Conservation (phyloP, 1,284 basidiomycete genomes). For the Rhodotorula sp. region DNA sequence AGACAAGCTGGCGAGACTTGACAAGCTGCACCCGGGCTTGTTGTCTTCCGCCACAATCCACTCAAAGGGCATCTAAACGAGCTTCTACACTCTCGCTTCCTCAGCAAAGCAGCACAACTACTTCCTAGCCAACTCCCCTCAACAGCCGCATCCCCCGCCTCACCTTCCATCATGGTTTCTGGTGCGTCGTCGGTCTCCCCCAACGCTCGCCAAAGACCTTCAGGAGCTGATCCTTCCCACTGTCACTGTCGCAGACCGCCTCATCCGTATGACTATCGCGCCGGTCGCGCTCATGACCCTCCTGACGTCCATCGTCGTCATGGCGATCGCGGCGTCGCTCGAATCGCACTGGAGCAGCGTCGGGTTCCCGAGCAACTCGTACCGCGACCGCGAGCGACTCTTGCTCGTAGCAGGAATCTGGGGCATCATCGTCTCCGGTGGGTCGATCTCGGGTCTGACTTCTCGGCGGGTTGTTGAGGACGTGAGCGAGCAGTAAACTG, state of each 20-base stretch:
- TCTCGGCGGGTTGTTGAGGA: too few relatives aligned
- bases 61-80: too few relatives aligned
- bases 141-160: not conserved
- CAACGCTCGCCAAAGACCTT: not conserved
- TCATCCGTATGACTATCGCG: slow-evolving; percentile 10
- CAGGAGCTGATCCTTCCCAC: not conserved
- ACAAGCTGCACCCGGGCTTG: too few relatives aligned
- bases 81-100: too few relatives aligned
- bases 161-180: not conserved
- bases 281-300: slow-evolving; percentile 14
- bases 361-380: slow-evolving; percentile 49
- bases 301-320: slow-evolving; percentile 47
- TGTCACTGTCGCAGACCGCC: not conserved
- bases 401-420: slow-evolving; percentile 50
- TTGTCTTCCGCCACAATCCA: too few relatives aligned
- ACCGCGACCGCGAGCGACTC: slow-evolving; percentile 52
- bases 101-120: not conserved
- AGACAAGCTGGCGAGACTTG: too few relatives aligned
- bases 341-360: slow-evolving; percentile 47
- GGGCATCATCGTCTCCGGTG: slow-evolving; percentile 47
- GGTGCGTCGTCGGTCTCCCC: not conserved
- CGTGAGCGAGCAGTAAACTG: not conserved
- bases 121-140: not conserved
- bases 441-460: slow-evolving; percentile 26
- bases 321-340: slow-evolving; percentile 48